Conservation (phyloP, 768 basidiomycete species). For the Rhodotorula diobovata region DNA sequence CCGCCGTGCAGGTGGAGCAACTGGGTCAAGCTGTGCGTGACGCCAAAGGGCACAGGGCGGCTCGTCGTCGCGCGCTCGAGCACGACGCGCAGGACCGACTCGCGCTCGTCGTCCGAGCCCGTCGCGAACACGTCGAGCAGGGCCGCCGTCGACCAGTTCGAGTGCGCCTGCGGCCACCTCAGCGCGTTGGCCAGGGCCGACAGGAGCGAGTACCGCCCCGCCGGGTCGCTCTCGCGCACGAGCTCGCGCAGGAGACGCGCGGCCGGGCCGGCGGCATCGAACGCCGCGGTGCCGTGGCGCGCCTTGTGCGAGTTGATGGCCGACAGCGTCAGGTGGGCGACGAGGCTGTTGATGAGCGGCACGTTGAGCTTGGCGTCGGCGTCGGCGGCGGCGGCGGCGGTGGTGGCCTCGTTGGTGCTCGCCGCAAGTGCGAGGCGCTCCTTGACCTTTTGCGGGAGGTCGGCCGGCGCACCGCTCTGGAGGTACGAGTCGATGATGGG, state of each 20-base stretch:
- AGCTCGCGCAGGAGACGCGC: slow-evolving; percentile 79
- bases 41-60: slow-evolving; percentile 70
- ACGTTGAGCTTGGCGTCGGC: slow-evolving; percentile 56
- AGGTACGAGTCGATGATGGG: slow-evolving; percentile 78
- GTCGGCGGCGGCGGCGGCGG: slow-evolving; percentile 48
- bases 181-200: neutral
- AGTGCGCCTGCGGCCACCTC: neutral
- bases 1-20: slow-evolving; percentile 23
- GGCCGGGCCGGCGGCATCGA: slow-evolving; percentile 75
- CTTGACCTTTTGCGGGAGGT: slow-evolving; percentile 63
- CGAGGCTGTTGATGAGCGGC: slow-evolving; percentile 83
- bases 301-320: slow-evolving; percentile 85
- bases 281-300: slow-evolving; percentile 72
- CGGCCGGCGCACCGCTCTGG: slow-evolving; percentile 49
- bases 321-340: slow-evolving; percentile 92
- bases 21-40: slow-evolving; percentile 19
- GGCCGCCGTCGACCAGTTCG: neutral
- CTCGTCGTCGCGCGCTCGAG: slow-evolving; percentile 90
- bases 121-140: neutral
- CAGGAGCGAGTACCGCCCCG: slow-evolving; percentile 56
- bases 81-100: slow-evolving; percentile 54
- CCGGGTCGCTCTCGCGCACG: slow-evolving; percentile 75
- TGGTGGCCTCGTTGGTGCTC: too few species aligned
- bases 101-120: slow-evolving; percentile 1
- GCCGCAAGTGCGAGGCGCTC: slow-evolving; percentile 57